Percentiles rank a stretch among this genome's conserved stretches.
Evolutionary conservation across 192 early-diverging fungal species (phyloP).

Genomic region (Spinellus fusiger): DNA sequence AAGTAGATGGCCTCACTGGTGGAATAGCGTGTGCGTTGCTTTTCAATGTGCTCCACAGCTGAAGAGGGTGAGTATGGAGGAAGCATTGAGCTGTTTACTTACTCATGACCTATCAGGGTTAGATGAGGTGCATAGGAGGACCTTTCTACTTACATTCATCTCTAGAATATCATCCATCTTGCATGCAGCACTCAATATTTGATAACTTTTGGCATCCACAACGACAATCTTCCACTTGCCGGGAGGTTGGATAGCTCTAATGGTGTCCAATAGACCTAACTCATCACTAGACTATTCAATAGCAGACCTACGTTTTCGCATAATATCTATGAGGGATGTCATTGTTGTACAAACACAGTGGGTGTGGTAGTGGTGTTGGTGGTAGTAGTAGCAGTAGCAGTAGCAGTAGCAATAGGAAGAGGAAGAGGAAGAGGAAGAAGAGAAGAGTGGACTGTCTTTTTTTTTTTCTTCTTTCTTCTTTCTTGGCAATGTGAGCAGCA

Average conservation of each 20-base stretch:
- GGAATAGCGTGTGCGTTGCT: constrained; percentile 50
- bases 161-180: constrained; percentile 75
- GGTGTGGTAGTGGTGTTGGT: too few species aligned
- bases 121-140: too few species aligned
- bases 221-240: constrained; percentile 80
- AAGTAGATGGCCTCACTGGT: constrained; percentile 58
- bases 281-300: neutral
- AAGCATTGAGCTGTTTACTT: neutral
- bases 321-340: constrained; percentile 19
- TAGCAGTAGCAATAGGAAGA: neutral
- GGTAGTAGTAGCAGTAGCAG: too few species aligned
- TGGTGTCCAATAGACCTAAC: constrained; percentile 63
- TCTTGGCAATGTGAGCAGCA: too few species aligned
- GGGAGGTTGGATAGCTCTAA: constrained; percentile 66
- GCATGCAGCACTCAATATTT: constrained; percentile 66
- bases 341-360: too few species aligned
- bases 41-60: constrained; percentile 62
- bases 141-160: constrained; percentile 47
- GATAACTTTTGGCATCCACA: constrained; percentile 65
- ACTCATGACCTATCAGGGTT: constrained; percentile 25
- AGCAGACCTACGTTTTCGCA: constrained; percentile 17
- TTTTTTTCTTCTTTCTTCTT: too few species aligned
- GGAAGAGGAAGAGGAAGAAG: neutral
- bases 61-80: neutral
- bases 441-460: neutral